Evolutionary conservation across 225 moss, liverwort and hornwort species (phyloP), one percentile per base, ranked within the genome.

Genomic region (Sphagnum contortum): DNA sequence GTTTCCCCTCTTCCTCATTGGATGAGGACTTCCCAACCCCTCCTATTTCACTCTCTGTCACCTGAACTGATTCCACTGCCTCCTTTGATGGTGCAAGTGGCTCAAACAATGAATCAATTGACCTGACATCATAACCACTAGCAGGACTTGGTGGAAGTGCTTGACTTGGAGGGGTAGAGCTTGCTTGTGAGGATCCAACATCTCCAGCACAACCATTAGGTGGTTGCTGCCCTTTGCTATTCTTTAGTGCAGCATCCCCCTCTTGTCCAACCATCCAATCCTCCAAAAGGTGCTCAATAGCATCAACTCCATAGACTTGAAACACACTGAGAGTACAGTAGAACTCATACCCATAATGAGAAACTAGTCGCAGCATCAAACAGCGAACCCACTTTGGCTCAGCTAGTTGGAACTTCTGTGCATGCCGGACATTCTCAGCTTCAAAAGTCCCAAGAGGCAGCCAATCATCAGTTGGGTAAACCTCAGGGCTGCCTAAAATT

Each of bases 331-430:
- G 57, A 12, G 98, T 98, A 71, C 98, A 98, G 68, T 91, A 98
- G 67, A 98, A 98, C 64, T 98, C 98, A 3, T 83, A 84, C 8
- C 98, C 98, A 71, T 93, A 86, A 71, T 98, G 98, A 53, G 77
- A 71, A 53, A 98, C 83, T 82, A 98, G 82, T 51, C 82, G 93
- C 59, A 98, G 66, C 79, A 83, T 93, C 64, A 98, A 75, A 68
- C 85, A 74, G 14, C 98, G 81, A 46, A 98, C 91, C 81, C 91
- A 86, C 78, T 89, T 93, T 1, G 89, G 93, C 65, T 91, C 83
- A 45, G 86, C 67, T 65, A 98, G 73, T 47, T 76, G 79, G 59
- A 98, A 98, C 29, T 85, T 98, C 70, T 98, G 98, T 68, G 83
- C 67, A 12, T 89, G 81, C 45, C 98, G 89, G 9, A 73, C 89